A percentile compares a stretch with the other conserved stretches of the same genome.
phyloP scores from a whole-genome alignment of 805 yeast species.

The Teunomyces aglyptinius region DNA sequence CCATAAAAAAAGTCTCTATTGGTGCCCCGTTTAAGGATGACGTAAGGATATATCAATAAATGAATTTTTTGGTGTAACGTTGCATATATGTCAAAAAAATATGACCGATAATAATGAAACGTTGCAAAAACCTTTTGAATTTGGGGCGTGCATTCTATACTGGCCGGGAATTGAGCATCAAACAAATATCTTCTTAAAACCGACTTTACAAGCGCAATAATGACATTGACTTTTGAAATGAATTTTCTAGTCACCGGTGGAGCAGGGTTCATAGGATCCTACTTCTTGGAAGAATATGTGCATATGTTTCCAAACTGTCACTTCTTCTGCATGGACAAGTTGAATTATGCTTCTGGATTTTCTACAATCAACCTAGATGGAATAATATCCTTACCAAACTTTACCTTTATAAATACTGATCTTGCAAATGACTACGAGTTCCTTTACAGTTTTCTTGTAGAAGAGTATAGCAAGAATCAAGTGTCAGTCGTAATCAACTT shows the following conservation, averaged over 20 bases:
- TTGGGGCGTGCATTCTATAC: too few species aligned
- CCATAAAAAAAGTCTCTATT: not conserved
- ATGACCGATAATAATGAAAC: not conserved
- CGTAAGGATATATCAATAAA: not conserved
- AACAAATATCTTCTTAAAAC: not conserved
- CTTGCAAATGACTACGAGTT: constrained; percentile 24
- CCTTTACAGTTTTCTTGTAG: constrained; percentile 17
- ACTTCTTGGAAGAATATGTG: constrained; percentile 39
- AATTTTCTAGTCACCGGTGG: constrained; percentile 52
- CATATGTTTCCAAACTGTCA: constrained; percentile 22
- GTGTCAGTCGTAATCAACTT: constrained; percentile 44
- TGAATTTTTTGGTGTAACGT: constrained; percentile 10
- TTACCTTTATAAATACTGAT: constrained; percentile 32
- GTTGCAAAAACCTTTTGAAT: not conserved
- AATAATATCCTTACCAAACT: constrained; percentile 15
- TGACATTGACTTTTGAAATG: constrained; percentile 8
- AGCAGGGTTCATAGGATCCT: constrained; percentile 57
- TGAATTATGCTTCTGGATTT: constrained; percentile 44
- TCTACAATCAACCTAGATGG: constrained; percentile 21
- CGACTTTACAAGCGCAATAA: not conserved
- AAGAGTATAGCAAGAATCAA: constrained; percentile 13
- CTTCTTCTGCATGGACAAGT: constrained; percentile 46
- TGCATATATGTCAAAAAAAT: constrained; percentile 2
- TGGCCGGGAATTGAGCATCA: too few species aligned
- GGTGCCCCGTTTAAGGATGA: not conserved